Conservation (phyloP, 352 stramenopile species). For the Globisporangium splendens region DNA sequence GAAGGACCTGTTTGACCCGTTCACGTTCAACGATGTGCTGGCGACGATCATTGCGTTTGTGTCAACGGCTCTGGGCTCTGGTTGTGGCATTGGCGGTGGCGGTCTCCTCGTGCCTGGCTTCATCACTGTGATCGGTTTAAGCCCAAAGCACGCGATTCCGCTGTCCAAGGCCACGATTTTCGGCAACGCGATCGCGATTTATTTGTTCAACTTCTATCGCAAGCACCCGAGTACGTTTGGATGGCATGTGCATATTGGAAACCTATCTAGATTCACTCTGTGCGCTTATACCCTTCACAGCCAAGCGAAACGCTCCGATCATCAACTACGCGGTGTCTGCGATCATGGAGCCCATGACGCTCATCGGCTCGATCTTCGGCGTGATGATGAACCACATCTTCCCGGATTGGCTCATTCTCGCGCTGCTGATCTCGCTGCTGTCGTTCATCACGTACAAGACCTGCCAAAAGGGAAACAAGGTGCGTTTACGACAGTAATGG, state of each 20-base stretch:
- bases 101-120: slow-evolving; percentile 97
- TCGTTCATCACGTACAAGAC: slow-evolving; percentile 79
- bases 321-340: slow-evolving; percentile 98
- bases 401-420: slow-evolving; percentile 79
- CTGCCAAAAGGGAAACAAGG: slow-evolving; percentile 59
- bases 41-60: slow-evolving; percentile 73
- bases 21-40: slow-evolving; percentile 62
- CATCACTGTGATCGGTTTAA: slow-evolving; percentile 92
- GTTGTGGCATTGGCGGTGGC: slow-evolving; percentile 91
- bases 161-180: slow-evolving; percentile 97
- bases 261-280: too few species aligned
- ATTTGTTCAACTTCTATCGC: slow-evolving; percentile 91
- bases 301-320: slow-evolving; percentile 85
- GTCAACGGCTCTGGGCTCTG: slow-evolving; percentile 86
- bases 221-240: slow-evolving; percentile 83
- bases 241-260: not conserved
- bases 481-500: slow-evolving; percentile 7
- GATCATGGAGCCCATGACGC: slow-evolving; percentile 96
- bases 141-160: slow-evolving; percentile 96
- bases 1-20: slow-evolving; percentile 62
- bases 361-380: slow-evolving; percentile 75
- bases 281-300: slow-evolving; percentile 18
- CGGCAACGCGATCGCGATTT: slow-evolving; percentile 94
- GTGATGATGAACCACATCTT: slow-evolving; percentile 85
- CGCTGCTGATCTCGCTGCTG: slow-evolving; percentile 71